A percentile compares a stretch with the other conserved stretches of the same genome.
Evolutionary conservation across 2,329 filamentous ascomycete genomes (phyloP).

Genomic region (Colletotrichum kahawae): DNA sequence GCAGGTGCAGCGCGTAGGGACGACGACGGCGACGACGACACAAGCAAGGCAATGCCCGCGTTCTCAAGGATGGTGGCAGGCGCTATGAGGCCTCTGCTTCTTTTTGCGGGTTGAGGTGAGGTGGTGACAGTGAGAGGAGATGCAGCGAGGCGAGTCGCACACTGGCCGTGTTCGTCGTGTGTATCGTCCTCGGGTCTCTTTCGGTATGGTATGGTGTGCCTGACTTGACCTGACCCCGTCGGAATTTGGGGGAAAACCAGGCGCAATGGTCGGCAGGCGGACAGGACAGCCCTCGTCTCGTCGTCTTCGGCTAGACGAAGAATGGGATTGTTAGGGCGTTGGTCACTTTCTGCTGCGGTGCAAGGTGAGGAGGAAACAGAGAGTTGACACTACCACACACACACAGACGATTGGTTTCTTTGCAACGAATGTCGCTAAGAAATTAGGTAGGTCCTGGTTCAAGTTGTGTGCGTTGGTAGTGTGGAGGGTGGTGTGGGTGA

Average conservation of each 20-base stretch:
- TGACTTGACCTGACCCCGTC: neutral
- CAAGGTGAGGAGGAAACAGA: neutral
- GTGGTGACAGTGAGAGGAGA: neutral
- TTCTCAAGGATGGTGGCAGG: slow-evolving; percentile 1
- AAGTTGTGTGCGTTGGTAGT: neutral
- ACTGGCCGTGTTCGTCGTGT: slow-evolving; percentile 9
- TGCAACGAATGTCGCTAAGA: slow-evolving; percentile 1
- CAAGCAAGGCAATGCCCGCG: neutral
- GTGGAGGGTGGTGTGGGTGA: neutral
- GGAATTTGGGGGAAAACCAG: neutral
- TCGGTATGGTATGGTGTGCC: neutral
- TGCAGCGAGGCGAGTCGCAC: neutral
- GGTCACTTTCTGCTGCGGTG: neutral
- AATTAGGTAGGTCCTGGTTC: neutral
- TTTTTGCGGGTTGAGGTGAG: neutral
- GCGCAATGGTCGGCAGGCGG: neutral
- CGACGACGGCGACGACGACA: neutral
- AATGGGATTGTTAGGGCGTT: neutral
- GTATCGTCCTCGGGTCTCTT: neutral
- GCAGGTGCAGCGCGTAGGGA: neutral
- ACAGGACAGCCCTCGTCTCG: neutral
- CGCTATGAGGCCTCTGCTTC: neutral
- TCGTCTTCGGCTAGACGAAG: neutral
- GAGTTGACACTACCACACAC: neutral
- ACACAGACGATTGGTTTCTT: neutral